Percentiles rank a stretch among this genome's conserved stretches.
phyloP scores from a whole-genome alignment of 352 stramenopile species.

The Phytopythium vexans region DNA sequence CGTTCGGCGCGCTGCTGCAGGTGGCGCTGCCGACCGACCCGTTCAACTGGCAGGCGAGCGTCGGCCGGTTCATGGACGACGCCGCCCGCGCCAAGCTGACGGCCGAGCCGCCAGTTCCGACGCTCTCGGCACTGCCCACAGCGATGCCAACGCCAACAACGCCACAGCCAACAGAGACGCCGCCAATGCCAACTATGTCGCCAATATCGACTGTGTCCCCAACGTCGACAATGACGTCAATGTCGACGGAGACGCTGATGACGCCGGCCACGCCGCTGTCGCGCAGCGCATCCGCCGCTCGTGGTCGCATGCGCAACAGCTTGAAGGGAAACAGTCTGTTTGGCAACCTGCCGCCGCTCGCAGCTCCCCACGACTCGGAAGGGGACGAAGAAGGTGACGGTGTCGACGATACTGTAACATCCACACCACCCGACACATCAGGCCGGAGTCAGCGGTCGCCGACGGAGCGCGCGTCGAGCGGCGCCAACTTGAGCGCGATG shows the following conservation, averaged over 20 bases:
- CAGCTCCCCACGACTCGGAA: neutral
- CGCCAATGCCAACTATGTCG: no score
- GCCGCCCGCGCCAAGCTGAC: neutral
- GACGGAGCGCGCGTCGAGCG: no score
- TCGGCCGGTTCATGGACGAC: slow-evolving; percentile 12
- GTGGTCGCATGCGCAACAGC: neutral
- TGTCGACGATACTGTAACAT: neutral
- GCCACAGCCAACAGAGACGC: no score
- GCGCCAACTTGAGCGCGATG: no score
- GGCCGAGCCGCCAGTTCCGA: neutral
- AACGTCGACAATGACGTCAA: neutral
- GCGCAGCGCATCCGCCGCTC: no score
- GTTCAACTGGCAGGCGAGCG: slow-evolving; percentile 26
- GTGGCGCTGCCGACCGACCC: slow-evolving; percentile 28
- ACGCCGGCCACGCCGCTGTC: no score
- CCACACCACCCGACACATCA: neutral
- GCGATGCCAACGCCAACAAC: no score
- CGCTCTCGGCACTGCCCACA: neutral
- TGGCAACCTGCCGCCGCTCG: neutral
- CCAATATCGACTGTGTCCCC: neutral
- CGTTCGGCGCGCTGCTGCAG: slow-evolving; percentile 39
- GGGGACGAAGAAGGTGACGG: neutral
- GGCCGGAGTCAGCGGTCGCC: neutral
- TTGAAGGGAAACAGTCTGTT: neutral
- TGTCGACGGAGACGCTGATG: no score